phyloP scores from a whole-genome alignment of 2,329 filamentous ascomycete species.

The Trichoderma guizhouense region DNA sequence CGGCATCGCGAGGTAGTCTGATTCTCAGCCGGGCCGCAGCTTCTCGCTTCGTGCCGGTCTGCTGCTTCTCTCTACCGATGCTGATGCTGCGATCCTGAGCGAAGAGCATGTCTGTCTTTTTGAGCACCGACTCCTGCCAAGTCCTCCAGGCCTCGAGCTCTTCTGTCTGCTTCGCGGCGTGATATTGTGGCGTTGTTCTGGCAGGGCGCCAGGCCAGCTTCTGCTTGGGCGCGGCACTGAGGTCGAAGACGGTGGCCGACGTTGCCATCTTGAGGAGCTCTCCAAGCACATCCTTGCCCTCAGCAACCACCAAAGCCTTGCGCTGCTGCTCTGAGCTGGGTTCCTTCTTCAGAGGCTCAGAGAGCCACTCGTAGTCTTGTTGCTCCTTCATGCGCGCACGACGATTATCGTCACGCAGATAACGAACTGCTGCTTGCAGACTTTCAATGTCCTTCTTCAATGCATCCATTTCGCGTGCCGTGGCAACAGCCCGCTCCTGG shows the following conservation, averaged over 20 bases:
- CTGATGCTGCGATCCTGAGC: conserved; percentile 24
- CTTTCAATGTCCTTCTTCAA: conserved; percentile 66
- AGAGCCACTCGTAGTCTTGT: conserved; percentile 55
- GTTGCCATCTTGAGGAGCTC: conserved; percentile 62
- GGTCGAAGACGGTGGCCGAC: conserved; percentile 55
- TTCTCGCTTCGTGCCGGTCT: conserved; percentile 28
- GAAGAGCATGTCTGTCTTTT: conserved; percentile 47
- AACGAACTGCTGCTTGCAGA: conserved; percentile 63
- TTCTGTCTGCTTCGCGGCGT: conserved; percentile 62
- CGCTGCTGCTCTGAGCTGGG: conserved; percentile 46
- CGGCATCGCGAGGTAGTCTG: conserved; percentile 40
- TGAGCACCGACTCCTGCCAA: conserved; percentile 55
- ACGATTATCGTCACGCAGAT: conserved; percentile 64
- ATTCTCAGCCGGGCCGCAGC: conserved; percentile 50
- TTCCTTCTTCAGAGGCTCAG: conserved; percentile 55
- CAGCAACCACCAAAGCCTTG: conserved; percentile 51
- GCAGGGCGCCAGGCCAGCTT: conserved; percentile 65
- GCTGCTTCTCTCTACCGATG: conserved; percentile 28
- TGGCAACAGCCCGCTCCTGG: conserved; percentile 65
- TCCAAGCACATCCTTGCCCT: conserved; percentile 61
- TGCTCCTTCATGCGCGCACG: conserved; percentile 58
- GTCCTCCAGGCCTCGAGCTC: conserved; percentile 60
- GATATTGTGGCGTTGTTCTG: conserved; percentile 61
- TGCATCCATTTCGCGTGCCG: conserved; percentile 68
- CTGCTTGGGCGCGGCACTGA: conserved; percentile 55